Evolutionary conservation across 2,329 filamentous ascomycete genomes (phyloP), one percentile per base, ranked within the genome.

Genomic region (Aspergillus arachidicola): DNA sequence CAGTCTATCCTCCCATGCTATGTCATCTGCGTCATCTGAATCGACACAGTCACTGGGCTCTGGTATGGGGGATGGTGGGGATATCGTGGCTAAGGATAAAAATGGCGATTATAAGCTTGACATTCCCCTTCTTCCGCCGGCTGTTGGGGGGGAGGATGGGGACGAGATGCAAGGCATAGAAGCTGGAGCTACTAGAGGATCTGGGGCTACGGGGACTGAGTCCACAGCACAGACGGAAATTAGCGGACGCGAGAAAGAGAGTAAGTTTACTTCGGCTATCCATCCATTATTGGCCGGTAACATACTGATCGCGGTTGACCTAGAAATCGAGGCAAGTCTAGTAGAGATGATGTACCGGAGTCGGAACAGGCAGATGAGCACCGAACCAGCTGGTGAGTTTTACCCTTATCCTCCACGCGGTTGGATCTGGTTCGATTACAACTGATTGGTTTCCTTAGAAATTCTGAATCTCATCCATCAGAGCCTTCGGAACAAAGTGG

Each of bases 401-500:
- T 63, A 53, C 57, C 57, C 54, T n/a, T n/a, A 23, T 32, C 19
- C 19, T n/a, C 56, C 28, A 12, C 50, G n/a, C 23, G 32, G 12
- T 32, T 51, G 30, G 26, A 26, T 61, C 41, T 41, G 19, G 9
- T 58, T n/a, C 6, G 19, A 32, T 46, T 12, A 46, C 30, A 51
- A 30, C n/a, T 48, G 26, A n/a, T 62, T 71, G 48, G 69, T 48
- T 56, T 41, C 48, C 7, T 28, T 50, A 89, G 91, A 93, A 76
- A 83, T 94, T 4, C 81, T 93, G 30, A 87, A 90, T 66, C 85
- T 87, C 26, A 85, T 93, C 55, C 86, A 87, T 66, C 85, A 87
- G 38, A 93, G 89, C 75, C 80, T 96, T 60, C 84, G 87, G 68
- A 87, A 87, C 63, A 92, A 93, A 74, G 90, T 93, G 2, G 85